Evolutionary conservation across 2,329 filamentous ascomycete species (phyloP), one percentile per base, ranked within the genome.

Genomic region (Apiospora marii): DNA sequence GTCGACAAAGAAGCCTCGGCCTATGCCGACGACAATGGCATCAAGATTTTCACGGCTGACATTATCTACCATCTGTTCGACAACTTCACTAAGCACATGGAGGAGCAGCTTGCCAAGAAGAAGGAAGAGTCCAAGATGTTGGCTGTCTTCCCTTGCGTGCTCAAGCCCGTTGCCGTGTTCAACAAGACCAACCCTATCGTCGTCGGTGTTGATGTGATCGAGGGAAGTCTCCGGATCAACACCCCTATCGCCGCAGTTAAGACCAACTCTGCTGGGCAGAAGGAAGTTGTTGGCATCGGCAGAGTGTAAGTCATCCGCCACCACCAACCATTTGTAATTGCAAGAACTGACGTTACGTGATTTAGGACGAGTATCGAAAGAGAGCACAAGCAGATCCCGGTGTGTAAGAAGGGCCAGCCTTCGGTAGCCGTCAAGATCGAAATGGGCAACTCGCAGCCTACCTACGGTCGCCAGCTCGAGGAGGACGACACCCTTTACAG

Each of bases 41-140:
- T 99, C 85, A 98, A 97, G 87, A 94, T 99, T 79, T 99, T 99
- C 87, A 97, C 94, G 3, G 96, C 97, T 3, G 96, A 99, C 83
- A 99, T 99, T 79, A 99, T 99, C 80, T 99, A 99, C 84, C 96
- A 99, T 83, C 87, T 99, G 72, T 99, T 99, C 82, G 97, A 99
- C 83, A 89, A 93, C 76, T 99, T 99, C 85, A 98, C 94, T 61
- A 94, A 94, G 83, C 96, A 99, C 84, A 98, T 98, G 93, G 92
- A 92, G 43, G 88, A 93, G 78, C 89, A 98, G 77, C 88, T 92
- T 43, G 95, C 96, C 84, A 92, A 95, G 87, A 95, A 95, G 87
- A 98, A 98, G 88, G 96, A 98, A 80, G 95, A 98, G 80, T 94
- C 92, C 79, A 98, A 98, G 87, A 91, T 98, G 86, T 85, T 96